Percentiles rank a stretch among this genome's conserved stretches.
Conservation (phyloP, 768 basidiomycete genomes). For the Tricholoma matsutake region DNA sequence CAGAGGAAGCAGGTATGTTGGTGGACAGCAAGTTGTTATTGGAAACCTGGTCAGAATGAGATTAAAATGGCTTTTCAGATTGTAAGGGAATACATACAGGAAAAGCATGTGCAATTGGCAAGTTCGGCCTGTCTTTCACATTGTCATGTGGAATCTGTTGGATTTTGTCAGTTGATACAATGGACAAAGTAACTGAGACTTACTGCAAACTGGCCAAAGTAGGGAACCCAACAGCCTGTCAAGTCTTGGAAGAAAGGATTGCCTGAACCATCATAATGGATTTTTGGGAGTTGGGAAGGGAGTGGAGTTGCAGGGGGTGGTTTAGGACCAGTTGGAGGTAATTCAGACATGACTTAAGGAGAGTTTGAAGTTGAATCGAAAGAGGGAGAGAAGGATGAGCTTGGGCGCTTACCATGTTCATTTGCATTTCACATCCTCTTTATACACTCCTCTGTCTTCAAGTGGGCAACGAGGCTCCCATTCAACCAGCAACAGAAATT, state of each 20-base stretch:
- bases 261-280: constrained; percentile 1
- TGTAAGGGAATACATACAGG: neutral
- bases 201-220: constrained; percentile 2
- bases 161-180: neutral
- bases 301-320: neutral
- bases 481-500: neutral
- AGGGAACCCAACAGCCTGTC: constrained; percentile 1
- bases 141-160: neutral
- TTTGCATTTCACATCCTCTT: neutral
- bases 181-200: neutral
- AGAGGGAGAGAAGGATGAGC: neutral
- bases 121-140: neutral
- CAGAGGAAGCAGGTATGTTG: neutral
- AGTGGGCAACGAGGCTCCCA: neutral
- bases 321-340: neutral
- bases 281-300: neutral
- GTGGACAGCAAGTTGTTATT: neutral
- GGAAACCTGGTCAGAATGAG: neutral
- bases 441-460: neutral
- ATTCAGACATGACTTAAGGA: neutral
- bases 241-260: neutral
- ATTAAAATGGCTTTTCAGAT: neutral
- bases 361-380: neutral
- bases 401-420: no score
- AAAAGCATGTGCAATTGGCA: neutral